A percentile compares a stretch with the other conserved stretches of the same genome.
These are phyloP conservation scores for Nematodospora anomalae DNA, from an alignment of 1,139 yeast genomes.

Conservation along the genomic window DNA sequence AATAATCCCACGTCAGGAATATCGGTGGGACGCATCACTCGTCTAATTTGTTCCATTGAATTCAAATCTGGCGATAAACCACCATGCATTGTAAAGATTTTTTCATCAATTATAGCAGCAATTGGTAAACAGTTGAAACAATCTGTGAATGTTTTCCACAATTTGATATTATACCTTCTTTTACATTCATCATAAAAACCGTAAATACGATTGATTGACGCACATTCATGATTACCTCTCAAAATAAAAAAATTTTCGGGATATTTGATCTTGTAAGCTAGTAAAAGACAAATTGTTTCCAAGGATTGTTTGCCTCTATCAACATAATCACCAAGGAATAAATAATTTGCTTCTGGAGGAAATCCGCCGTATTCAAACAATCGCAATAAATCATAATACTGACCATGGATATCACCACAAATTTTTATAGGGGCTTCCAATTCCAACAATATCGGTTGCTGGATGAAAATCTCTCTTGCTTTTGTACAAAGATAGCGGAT, in stretches of 20 bases:
- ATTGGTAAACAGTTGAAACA: constrained; percentile 93
- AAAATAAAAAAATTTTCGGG: constrained; percentile 93
- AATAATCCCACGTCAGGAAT: constrained; percentile 94
- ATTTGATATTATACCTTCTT: constrained; percentile 85
- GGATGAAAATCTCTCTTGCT: constrained; percentile 96
- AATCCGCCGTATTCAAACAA: constrained; percentile 97
- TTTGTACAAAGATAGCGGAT: constrained; percentile 94
- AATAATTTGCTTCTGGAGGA: constrained; percentile 97
- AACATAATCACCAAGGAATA: constrained; percentile 93
- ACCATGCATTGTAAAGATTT: constrained; percentile 96
- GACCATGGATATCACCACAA: constrained; percentile 97
- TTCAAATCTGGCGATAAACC: constrained; percentile 91
- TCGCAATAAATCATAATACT: constrained; percentile 91
- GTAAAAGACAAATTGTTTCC: constrained; percentile 80
- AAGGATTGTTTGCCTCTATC: constrained; percentile 94
- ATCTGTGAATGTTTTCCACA: constrained; percentile 92
- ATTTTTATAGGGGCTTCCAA: constrained; percentile 96
- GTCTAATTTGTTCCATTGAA: constrained; percentile 87
- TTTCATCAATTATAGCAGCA: constrained; percentile 94
- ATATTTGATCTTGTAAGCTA: constrained; percentile 91
- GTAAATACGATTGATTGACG: constrained; percentile 90
- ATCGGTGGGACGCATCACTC: constrained; percentile 92
- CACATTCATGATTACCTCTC: constrained; percentile 96
- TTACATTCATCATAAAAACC: constrained; percentile 98
- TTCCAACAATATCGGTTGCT: constrained; percentile 92